Conservation (phyloP, 176 grass and related monocot genomes). For the Rhynchospora breviuscula region DNA sequence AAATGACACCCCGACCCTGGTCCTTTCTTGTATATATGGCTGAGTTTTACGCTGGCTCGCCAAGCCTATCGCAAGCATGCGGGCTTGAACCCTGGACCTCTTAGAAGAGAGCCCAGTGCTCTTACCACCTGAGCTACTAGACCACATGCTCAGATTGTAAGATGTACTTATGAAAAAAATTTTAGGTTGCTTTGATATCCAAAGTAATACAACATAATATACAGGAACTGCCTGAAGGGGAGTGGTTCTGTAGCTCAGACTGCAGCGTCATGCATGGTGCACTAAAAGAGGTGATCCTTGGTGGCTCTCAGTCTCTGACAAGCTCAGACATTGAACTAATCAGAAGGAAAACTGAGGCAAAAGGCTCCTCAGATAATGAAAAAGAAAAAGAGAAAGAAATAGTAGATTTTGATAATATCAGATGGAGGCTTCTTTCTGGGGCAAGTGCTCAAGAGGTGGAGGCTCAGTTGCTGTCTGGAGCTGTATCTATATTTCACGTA, state of each 20-base stretch:
- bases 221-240: conserved; percentile 82
- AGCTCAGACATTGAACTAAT: conserved; percentile 54
- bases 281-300: conserved; percentile 55
- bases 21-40: too few relatives aligned
- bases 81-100: too few relatives aligned
- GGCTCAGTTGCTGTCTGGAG: conserved; percentile 53
- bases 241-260: conserved; percentile 70
- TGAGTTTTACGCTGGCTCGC: too few relatives aligned
- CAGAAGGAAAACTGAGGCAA: conserved; percentile 58
- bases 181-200: neutral
- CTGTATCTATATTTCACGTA: conserved; percentile 91
- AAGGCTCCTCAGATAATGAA: conserved; percentile 23
- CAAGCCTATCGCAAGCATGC: too few relatives aligned
- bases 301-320: conserved; percentile 34
- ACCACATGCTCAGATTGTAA: neutral
- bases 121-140: too few relatives aligned
- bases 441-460: conserved; percentile 52
- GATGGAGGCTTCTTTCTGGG: conserved; percentile 76
- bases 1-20: too few relatives aligned
- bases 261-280: conserved; percentile 51
- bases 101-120: too few relatives aligned
- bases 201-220: conserved; percentile 15
- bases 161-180: neutral
- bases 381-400: conserved; percentile 4
- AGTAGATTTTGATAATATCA: conserved; percentile 39